Evolutionary conservation across 257 asterid species (phyloP), one percentile per base, ranked within the genome.

Genomic region (Salvia rosmarinus): DNA sequence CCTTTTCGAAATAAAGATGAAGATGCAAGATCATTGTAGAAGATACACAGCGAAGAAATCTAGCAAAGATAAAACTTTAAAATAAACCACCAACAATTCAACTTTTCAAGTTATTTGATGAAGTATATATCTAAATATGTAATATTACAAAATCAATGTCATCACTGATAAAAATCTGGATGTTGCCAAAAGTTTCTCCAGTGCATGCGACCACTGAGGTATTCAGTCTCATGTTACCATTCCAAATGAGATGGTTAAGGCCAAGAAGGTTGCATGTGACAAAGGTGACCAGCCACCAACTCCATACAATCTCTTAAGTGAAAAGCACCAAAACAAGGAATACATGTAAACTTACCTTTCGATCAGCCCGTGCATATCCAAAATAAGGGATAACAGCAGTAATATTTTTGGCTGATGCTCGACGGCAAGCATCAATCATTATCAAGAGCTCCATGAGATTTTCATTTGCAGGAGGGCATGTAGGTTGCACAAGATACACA

Each of bases 351-450:
- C 46, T 60, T 77, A 87, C 96, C 93, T 89, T 89, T 32, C 96
- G 80, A 75, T 89, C 96, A 76, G 96, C 91, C 57, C 94, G 82
- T 13, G 96, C 96, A 81, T 89, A 89, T 25, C 94, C 94, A 75
- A 89, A 89, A 74, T 89, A 89, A 47, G 96, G 96, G 74, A 87
- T 87, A 32, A 89, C 96, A 47, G 96, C 96, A 47, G 96, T 89
- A 37, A 89, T 87, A 74, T 83, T 79, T 67, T 87, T 89, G 57
- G 96, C 96, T 9, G 96, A 89, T 10, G 96, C 96, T 71, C 96
- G 78, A 72, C 94, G 88, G 83, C 96, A 89, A 47, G 96, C 96
- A 85, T 89, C 96, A 72, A 89, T 87, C 96, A 87, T 89, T 75
- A 89, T 81, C 82, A 78, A 74, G 75, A 89, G 90, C 84, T 89